Evolutionary conservation across 2,329 filamentous ascomycete species (phyloP).

Genomic region (Aspergillus neoniger): DNA sequence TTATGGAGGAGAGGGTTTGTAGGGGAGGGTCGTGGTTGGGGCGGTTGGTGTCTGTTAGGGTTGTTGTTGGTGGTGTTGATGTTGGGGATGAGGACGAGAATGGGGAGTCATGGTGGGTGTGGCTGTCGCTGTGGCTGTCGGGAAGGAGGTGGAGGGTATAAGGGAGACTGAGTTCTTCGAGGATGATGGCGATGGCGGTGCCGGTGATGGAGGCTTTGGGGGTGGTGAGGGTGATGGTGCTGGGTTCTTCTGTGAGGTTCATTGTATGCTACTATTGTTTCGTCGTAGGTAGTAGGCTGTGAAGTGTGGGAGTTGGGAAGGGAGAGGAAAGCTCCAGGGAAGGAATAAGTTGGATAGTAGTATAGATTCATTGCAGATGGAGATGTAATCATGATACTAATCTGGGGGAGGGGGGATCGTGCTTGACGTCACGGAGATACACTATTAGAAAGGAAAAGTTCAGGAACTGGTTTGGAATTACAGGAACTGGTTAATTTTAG

Average conservation of each 20-base stretch:
- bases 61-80: not conserved
- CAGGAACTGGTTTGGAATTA: too few species aligned
- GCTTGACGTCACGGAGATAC: too few species aligned
- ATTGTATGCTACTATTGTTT: not conserved
- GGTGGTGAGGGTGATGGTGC: not conserved
- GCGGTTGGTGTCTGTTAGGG: not conserved
- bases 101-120: not conserved
- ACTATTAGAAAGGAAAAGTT: too few species aligned
- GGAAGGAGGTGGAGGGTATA: not conserved
- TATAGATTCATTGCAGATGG: too few species aligned
- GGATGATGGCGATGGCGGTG: not conserved
- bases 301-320: not conserved
- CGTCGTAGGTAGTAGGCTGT: not conserved
- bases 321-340: too few species aligned
- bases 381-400: too few species aligned
- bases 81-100: not conserved
- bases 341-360: too few species aligned
- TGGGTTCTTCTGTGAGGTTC: conserved; percentile 1
- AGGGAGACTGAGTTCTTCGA: not conserved
- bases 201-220: not conserved
- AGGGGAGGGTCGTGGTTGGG: not conserved
- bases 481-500: too few species aligned
- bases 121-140: not conserved
- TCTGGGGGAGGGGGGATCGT: too few species aligned
- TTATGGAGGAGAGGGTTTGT: not conserved